A percentile compares a stretch with the other conserved stretches of the same genome.
Evolutionary conservation across 768 basidiomycete genomes (phyloP).

Genomic region (Lentinus tigrinus): DNA sequence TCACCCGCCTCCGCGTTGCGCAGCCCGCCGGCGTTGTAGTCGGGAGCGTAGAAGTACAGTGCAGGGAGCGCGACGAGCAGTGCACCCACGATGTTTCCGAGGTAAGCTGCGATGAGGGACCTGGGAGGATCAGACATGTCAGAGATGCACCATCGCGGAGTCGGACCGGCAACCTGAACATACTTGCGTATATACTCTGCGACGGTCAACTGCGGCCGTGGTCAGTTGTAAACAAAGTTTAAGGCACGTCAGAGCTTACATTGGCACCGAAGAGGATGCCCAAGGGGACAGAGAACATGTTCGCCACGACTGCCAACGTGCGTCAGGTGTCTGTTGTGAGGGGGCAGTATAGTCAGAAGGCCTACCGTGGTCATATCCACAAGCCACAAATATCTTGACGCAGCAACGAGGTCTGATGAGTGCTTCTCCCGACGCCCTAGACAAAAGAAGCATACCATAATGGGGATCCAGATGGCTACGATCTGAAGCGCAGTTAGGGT

Average conservation of each 20-base stretch:
- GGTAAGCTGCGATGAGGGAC: slow-evolving; percentile 61
- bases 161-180: slow-evolving; percentile 19
- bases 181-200: slow-evolving; percentile 68
- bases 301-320: slow-evolving; percentile 54
- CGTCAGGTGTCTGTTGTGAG: background rate
- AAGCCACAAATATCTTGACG: slow-evolving; percentile 63
- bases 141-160: background rate
- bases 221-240: background rate
- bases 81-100: slow-evolving; percentile 70
- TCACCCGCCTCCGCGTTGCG: slow-evolving; percentile 23
- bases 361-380: slow-evolving; percentile 69
- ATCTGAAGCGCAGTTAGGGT: slow-evolving; percentile 35
- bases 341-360: background rate
- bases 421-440: too few species aligned
- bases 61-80: slow-evolving; percentile 64
- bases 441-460: slow-evolving; percentile 52
- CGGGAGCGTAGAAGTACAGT: slow-evolving; percentile 59
- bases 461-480: slow-evolving; percentile 68
- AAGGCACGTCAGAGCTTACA: slow-evolving; percentile 37
- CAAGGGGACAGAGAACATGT: slow-evolving; percentile 74
- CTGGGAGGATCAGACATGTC: slow-evolving; percentile 21
- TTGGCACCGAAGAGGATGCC: slow-evolving; percentile 70
- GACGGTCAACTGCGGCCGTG: slow-evolving; percentile 41
- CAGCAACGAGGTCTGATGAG: background rate
- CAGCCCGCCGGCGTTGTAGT: slow-evolving; percentile 35